A percentile compares a stretch with the other conserved stretches of the same genome.
Conservation (phyloP, 805 yeast genomes). For the Ogataea pini region DNA sequence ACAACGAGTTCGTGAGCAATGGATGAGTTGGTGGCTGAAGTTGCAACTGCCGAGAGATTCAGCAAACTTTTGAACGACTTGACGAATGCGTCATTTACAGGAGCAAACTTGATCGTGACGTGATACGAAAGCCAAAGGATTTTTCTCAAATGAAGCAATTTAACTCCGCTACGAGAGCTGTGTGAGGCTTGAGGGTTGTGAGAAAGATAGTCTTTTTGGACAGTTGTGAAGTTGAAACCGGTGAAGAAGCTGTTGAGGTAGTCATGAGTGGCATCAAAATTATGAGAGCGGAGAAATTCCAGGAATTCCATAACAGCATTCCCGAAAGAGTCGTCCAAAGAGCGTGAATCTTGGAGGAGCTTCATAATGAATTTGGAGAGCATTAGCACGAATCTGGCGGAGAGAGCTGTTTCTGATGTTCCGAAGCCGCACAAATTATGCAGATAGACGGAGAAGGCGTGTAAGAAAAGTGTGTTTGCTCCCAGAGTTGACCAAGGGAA, state of each 20-base stretch:
- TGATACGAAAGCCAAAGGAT: conserved; percentile 36
- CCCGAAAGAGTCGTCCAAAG: conserved; percentile 20
- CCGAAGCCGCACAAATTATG: conserved; percentile 3
- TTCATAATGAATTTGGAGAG: conserved; percentile 26
- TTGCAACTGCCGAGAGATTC: conserved; percentile 32
- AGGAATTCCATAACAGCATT: conserved; percentile 18
- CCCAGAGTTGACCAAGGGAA: conserved; percentile 27
- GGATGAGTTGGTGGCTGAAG: conserved; percentile 32
- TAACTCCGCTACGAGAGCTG: conserved; percentile 20
- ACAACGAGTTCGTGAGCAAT: conserved; percentile 32
- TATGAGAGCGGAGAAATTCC: conserved; percentile 15
- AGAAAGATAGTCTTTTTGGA: conserved; percentile 22
- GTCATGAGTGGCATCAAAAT: conserved; percentile 20
- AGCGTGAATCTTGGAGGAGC: conserved; percentile 18
- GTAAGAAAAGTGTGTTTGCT: conserved; percentile 16
- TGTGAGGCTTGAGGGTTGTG: not conserved
- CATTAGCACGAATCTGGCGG: conserved; percentile 23
- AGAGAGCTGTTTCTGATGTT: conserved; percentile 4
- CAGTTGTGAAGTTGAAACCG: conserved; percentile 18
- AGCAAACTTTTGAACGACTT: conserved; percentile 30
- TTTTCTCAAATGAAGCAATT: conserved; percentile 29
- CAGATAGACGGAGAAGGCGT: conserved; percentile 19
- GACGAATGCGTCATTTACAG: conserved; percentile 28
- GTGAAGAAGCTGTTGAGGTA: conserved; percentile 19
- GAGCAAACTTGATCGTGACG: conserved; percentile 26